Evolutionary conservation across 805 yeast genomes (phyloP), one percentile per base, ranked within the genome.

Genomic region (Cyberlindnera meyerae): DNA sequence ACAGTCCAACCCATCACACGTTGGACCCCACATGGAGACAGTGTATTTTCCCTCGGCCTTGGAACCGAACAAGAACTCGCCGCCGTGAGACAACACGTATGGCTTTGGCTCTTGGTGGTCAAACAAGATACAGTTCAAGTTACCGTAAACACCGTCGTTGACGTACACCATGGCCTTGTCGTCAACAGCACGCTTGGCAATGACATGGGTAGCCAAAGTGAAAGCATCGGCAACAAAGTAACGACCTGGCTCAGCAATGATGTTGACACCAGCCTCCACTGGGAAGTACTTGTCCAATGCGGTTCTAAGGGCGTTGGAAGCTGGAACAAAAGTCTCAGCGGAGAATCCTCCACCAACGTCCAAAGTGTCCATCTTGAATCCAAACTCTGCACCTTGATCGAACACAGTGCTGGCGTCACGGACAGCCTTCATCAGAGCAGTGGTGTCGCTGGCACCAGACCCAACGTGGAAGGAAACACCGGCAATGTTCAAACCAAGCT

Each of bases 401-500:
- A 89, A 90, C 4, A 89, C 75, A 8, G 47, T 39, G 34, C 77
- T 73, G 2, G 96, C 74, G 54, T 87, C 95, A 36, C 63, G 57
- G 26, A 87, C 75, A 0, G 97, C 96, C 43, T 74, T 73, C 39
- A 67, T 68, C 46, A 85, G 72, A 4, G 90, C 72, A 29, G 65
- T 58, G 38, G 77, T 73, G 55, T 86, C 93, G 34, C 73, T 73
- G 11, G 95, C 90, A 24, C 97, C 97, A 2, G 96, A 85, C 1
- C 98, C 98, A 42, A 89, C 85, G 58, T 90, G 98, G 73, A 90
- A 90, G 4, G 96, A 88, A 24, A 89, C 89, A 35, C 98, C 98
- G 12, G 64, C 75, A 25, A 90, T 73, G 42, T 74, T 65, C 48
- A 90, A 69, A 1, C 67, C 76, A 35, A 87, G 63, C 36, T 70